These are phyloP conservation scores for Quercus phellos DNA, from an alignment of 331 rosid genomes.

Conservation along the genomic window DNA sequence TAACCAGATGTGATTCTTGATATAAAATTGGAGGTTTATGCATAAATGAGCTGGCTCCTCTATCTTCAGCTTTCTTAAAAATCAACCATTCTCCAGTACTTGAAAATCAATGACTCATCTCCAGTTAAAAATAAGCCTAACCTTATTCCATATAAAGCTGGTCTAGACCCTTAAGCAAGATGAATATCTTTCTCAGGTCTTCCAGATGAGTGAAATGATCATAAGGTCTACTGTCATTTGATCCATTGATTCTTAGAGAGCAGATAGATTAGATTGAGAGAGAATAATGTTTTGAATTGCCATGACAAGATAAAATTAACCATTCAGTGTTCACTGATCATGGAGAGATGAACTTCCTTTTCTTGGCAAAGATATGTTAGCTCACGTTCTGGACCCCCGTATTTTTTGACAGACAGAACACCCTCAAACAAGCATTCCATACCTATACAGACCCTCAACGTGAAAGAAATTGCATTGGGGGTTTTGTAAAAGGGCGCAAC, in stretches of 20 bases:
- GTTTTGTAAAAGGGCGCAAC: conserved; percentile 59
- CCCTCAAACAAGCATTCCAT: conserved; percentile 55
- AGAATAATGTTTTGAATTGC: background rate
- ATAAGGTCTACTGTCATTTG: background rate
- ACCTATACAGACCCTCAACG: conserved; percentile 43
- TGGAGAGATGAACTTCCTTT: conserved; percentile 50
- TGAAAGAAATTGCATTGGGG: conserved; percentile 43
- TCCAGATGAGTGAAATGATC: background rate
- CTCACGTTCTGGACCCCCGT: conserved; percentile 62
- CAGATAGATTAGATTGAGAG: background rate
- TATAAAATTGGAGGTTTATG: background rate
- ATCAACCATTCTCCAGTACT: background rate
- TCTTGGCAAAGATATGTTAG: conserved; percentile 56
- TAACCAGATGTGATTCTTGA: background rate
- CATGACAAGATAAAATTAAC: background rate
- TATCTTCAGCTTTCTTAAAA: background rate
- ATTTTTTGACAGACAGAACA: conserved; percentile 22
- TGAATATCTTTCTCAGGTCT: background rate
- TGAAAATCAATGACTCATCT: background rate
- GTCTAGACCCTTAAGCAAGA: background rate
- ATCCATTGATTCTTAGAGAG: background rate
- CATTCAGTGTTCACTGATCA: conserved; percentile 16
- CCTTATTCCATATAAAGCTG: background rate
- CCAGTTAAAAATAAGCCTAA: background rate
- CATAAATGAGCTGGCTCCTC: background rate